A percentile compares a stretch with the other conserved stretches of the same genome.
These are phyloP conservation scores for Aspergillus viridinutans DNA, from an alignment of 2,329 filamentous ascomycete species.

Conservation along the genomic window DNA sequence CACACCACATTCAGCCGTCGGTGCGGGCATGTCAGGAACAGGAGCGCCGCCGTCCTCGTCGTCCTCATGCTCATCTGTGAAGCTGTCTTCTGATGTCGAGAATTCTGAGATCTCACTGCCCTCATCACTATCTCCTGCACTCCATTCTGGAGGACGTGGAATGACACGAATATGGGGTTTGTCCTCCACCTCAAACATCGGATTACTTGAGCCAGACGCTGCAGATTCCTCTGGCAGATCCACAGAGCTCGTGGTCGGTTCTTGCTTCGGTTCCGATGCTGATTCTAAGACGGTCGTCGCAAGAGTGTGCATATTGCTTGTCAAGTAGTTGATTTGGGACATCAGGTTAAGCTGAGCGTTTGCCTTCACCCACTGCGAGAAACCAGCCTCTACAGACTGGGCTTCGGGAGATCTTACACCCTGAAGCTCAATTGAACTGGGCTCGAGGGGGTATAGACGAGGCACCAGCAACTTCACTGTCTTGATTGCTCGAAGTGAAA, in stretches of 20 bases:
- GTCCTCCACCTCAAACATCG: conserved; percentile 36
- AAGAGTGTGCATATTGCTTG: conserved; percentile 65
- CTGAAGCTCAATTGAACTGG: conserved; percentile 62
- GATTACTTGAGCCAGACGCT: conserved; percentile 10
- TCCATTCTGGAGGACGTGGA: conserved; percentile 74
- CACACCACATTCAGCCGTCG: conserved; percentile 62
- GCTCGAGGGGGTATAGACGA: conserved; percentile 65
- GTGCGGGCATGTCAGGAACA: conserved; percentile 31
- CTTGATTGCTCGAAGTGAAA: conserved; percentile 57
- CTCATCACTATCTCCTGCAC: conserved; percentile 29
- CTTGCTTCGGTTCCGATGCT: conserved; percentile 11
- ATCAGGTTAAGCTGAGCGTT: conserved; percentile 62
- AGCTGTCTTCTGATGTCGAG: conserved; percentile 43
- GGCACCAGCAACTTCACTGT: conserved; percentile 67
- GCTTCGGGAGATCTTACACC: conserved; percentile 59
- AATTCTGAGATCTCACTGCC: conserved; percentile 40
- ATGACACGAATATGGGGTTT: conserved; percentile 67
- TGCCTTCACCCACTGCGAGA: conserved; percentile 55
- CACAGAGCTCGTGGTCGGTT: conserved; percentile 1
- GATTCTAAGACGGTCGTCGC: conserved; percentile 51
- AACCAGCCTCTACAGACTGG: conserved; percentile 61
- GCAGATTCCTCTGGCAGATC: conserved; percentile 13
- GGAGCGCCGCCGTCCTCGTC: conserved; percentile 37
- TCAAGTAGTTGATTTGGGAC: conserved; percentile 70
- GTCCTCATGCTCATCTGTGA: conserved; percentile 42